These are phyloP conservation scores for Somion occarium DNA, from an alignment of 1,284 basidiomycete genomes.

Conservation along the genomic window DNA sequence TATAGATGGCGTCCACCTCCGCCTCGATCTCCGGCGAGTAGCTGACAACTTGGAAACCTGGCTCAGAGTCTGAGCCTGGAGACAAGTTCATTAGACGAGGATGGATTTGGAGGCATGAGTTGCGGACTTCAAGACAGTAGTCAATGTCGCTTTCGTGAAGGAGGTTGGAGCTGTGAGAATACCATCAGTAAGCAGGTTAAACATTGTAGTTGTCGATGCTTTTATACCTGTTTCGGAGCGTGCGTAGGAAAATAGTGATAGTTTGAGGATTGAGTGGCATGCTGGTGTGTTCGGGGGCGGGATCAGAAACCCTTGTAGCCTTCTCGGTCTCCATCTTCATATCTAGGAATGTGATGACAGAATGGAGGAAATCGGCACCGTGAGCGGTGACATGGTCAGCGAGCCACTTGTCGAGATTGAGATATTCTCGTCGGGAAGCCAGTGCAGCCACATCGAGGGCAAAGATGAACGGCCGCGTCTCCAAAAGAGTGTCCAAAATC, in stretches of 20 bases:
- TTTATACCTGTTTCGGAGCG: slow-evolving; percentile 78
- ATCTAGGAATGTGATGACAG: slow-evolving; percentile 84
- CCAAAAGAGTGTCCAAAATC: slow-evolving; percentile 88
- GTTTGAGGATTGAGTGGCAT: slow-evolving; percentile 82
- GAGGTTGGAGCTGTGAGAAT: slow-evolving; percentile 44
- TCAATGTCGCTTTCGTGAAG: slow-evolving; percentile 79
- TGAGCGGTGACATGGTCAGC: slow-evolving; percentile 80
- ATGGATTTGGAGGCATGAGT: slow-evolving; percentile 92
- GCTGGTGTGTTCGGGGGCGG: slow-evolving; percentile 72
- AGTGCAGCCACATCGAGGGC: slow-evolving; percentile 91
- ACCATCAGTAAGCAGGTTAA: slow-evolving; percentile 7
- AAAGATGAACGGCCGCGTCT: slow-evolving; percentile 83
- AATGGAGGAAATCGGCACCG: slow-evolving; percentile 83
- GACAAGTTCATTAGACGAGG: slow-evolving; percentile 96
- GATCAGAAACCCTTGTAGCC: slow-evolving; percentile 71
- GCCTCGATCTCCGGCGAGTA: slow-evolving; percentile 88
- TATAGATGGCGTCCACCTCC: slow-evolving; percentile 95
- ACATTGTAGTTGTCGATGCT: too few species aligned
- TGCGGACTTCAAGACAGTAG: slow-evolving; percentile 90
- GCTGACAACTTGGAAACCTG: slow-evolving; percentile 86
- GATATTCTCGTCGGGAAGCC: slow-evolving; percentile 88
- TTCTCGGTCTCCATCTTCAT: slow-evolving; percentile 91
- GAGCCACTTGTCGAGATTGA: slow-evolving; percentile 97
- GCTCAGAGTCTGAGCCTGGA: slow-evolving; percentile 85
- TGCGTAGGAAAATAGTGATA: slow-evolving; percentile 87